Evolutionary conservation across 768 basidiomycete genomes (phyloP).

Genomic region (Podaxis rugospora): DNA sequence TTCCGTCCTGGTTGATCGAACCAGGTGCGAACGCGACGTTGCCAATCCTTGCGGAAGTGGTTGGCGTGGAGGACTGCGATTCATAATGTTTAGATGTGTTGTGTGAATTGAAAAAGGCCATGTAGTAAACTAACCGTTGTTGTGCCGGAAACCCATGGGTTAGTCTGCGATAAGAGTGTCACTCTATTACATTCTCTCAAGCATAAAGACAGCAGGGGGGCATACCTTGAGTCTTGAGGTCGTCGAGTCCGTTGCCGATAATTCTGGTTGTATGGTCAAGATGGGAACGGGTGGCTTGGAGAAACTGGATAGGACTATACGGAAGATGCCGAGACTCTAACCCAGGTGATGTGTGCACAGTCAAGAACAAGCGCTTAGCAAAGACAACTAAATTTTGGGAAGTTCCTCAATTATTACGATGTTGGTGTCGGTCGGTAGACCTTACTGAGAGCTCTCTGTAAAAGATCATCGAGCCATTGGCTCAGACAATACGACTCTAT

Average conservation of each 20-base stretch:
- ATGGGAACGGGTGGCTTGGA: conserved; percentile 34
- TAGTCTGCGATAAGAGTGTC: conserved; percentile 31
- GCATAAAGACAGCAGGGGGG: conserved; percentile 8
- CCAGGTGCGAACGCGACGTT: conserved; percentile 93
- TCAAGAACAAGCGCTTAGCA: too few relatives aligned
- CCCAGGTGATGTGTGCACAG: conserved; percentile 11
- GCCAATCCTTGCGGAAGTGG: conserved; percentile 99
- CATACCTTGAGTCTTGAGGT: conserved; percentile 46
- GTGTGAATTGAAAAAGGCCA: not conserved
- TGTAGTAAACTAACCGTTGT: conserved; percentile 58
- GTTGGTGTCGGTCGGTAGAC: too few relatives aligned
- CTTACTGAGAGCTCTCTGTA: too few relatives aligned
- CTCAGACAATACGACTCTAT: too few relatives aligned
- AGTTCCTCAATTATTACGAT: too few relatives aligned
- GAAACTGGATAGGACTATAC: conserved; percentile 33
- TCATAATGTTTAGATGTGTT: conserved; percentile 12
- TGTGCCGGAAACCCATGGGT: conserved; percentile 75
- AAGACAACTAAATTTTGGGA: too few relatives aligned
- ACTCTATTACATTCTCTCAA: conserved; percentile 5
- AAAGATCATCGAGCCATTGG: too few relatives aligned
- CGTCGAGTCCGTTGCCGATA: conserved; percentile 37
- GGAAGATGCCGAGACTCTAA: conserved; percentile 36
- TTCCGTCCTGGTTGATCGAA: conserved; percentile 99
- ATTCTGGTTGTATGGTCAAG: conserved; percentile 22
- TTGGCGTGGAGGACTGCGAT: conserved; percentile 78